Conservation (phyloP, 306 rosid genomes). For the Inga oerstediana region DNA sequence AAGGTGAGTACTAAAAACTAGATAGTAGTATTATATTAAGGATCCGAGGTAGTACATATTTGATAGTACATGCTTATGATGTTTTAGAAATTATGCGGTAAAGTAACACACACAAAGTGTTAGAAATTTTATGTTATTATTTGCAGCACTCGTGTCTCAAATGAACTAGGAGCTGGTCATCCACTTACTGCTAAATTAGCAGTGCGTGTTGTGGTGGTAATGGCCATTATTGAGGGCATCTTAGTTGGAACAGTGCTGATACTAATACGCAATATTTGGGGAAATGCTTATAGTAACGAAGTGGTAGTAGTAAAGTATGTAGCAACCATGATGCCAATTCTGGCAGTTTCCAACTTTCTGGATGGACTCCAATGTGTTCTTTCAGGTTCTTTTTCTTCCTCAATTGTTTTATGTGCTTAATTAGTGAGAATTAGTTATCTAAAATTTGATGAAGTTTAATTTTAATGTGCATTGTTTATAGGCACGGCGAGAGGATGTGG, state of each 20-base stretch:
- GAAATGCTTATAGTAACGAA: neutral
- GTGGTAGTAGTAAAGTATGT: neutral
- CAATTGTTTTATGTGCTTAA: neutral
- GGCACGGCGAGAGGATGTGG: neutral
- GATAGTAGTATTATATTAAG: no score
- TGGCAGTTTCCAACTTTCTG: neutral
- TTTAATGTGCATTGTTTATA: neutral
- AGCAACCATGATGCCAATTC: neutral
- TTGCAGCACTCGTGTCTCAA: conserved; percentile 73
- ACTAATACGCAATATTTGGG: conserved; percentile 40
- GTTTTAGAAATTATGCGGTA: neutral
- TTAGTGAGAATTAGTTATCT: neutral
- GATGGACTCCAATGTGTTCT: neutral
- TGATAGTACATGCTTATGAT: neutral
- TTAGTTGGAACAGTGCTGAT: conserved; percentile 51
- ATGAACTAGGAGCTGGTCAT: conserved; percentile 77
- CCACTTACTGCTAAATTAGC: conserved; percentile 64
- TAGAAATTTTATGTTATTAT: neutral
- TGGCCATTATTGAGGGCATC: conserved; percentile 57
- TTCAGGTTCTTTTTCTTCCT: neutral
- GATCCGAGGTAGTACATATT: no score
- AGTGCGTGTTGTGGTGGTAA: conserved; percentile 49
- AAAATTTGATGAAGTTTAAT: neutral
- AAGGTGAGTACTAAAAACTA: conserved; percentile 42
- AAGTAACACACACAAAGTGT: neutral